These are phyloP conservation scores for Crepidotus variabilis DNA, from an alignment of 768 basidiomycete genomes.

Conservation along the genomic window DNA sequence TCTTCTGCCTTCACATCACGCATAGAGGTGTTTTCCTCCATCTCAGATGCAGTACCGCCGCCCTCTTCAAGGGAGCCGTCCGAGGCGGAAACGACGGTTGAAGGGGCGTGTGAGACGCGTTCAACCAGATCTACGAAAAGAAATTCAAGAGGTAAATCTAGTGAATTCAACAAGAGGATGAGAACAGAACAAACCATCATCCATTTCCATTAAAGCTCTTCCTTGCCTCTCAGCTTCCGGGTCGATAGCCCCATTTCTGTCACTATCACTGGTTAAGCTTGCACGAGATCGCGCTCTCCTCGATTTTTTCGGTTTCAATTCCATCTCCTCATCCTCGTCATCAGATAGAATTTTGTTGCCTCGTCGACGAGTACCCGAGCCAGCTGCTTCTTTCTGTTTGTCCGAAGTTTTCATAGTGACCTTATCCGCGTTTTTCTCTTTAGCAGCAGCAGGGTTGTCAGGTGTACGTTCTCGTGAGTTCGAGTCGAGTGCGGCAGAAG, in stretches of 20 bases:
- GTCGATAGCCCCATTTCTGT: slow-evolving; percentile 19
- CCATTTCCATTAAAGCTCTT: slow-evolving; percentile 72
- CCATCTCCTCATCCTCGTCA: slow-evolving; percentile 50
- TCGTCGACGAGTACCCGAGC: slow-evolving; percentile 29
- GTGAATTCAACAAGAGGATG: slow-evolving; percentile 2
- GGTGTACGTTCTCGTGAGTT: slow-evolving; percentile 11
- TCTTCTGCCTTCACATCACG: background rate
- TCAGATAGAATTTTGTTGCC: slow-evolving; percentile 56
- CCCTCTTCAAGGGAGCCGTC: slow-evolving; percentile 7
- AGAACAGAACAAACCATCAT: slow-evolving; percentile 48
- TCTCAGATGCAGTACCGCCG: slow-evolving; percentile 11
- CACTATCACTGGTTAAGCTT: slow-evolving; percentile 22
- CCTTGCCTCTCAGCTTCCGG: slow-evolving; percentile 43
- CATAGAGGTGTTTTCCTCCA: slow-evolving; percentile 10
- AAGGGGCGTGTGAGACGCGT: slow-evolving; percentile 20
- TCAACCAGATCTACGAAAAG: slow-evolving; percentile 27
- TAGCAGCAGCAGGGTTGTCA: slow-evolving; percentile 6
- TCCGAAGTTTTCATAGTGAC: background rate
- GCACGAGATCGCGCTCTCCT: slow-evolving; percentile 33
- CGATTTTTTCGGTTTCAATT: slow-evolving; percentile 22
- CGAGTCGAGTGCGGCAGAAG: slow-evolving; percentile 23
- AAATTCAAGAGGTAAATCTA: background rate
- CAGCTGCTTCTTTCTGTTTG: background rate
- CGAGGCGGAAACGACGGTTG: slow-evolving; percentile 1
- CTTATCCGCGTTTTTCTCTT: slow-evolving; percentile 13